Evolutionary conservation across 140 eudicot genomes (phyloP), one percentile per base, ranked within the genome.

Genomic region (Stevia rebaudiana): DNA sequence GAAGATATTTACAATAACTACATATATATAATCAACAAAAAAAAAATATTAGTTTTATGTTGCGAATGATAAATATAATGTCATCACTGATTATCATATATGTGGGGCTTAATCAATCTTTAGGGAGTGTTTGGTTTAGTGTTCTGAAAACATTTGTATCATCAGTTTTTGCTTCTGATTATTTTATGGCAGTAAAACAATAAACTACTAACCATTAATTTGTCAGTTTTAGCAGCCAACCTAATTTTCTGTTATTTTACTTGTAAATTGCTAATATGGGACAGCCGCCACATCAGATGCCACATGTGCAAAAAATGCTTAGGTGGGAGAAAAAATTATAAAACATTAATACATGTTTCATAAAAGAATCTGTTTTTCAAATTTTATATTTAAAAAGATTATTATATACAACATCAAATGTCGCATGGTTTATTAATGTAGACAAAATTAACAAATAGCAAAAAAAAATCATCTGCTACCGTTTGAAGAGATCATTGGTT

Each of bases 1-100:
- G 72, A 94, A 88, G 59, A 76, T 85, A 68, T 80, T 65, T 31
- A 69, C 65, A 67, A 94, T 79, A 67, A 75, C 99, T 94, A 76
- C 77, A 83, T 33, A 72, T 60, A 68, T 13, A 76, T n/a, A n/a
- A n/a, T 65, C 40, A 40, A 47, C 36, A 31, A 22, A 39, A 47
- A 11, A 24, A 30, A 46, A 59, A 63, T 15, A 30, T 21, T 46
- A 49, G 31, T 47, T 65, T 17, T 15, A 8, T 24, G 23, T 15
- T 22, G 48, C 18, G 47, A 33, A 11, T 15, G 17, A 59, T 59
- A 35, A 59, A 59, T 21, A 48, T 48, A 19, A 48, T 48, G 54
- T 6, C 54, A 48, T 7, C 54, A 48, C 25, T 6, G 54, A 47
- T 18, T 16, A 5, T 16, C 18, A 12, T 6, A 8, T 47, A 48